A percentile compares a stretch with the other conserved stretches of the same genome.
phyloP scores from a whole-genome alignment of 139 green algal genomes.

The Penium margaritaceum region DNA sequence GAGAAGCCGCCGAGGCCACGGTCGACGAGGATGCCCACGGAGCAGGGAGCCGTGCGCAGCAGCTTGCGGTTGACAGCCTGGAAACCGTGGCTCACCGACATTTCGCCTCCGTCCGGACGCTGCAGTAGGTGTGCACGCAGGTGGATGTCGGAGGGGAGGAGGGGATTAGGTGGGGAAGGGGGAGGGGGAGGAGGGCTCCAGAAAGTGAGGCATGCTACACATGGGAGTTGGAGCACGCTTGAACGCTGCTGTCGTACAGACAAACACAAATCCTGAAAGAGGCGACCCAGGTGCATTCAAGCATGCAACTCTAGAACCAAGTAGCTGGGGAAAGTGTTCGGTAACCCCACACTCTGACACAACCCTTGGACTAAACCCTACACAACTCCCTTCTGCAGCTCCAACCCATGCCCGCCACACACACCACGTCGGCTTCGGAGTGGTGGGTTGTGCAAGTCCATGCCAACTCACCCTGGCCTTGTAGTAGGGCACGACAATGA shows the following conservation, averaged over 20 bases:
- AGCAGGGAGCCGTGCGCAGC: slow-evolving; percentile 29
- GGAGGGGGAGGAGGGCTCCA: too few relatives aligned
- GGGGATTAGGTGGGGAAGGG: too few relatives aligned
- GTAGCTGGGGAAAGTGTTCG: not conserved
- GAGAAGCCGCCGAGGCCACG: slow-evolving; percentile 23
- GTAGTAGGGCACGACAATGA: slow-evolving; percentile 42
- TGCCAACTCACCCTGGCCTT: slow-evolving; percentile 14
- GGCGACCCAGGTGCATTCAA: not conserved
- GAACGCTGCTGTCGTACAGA: not conserved
- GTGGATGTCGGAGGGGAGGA: too few relatives aligned
- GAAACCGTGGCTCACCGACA: slow-evolving; percentile 11
- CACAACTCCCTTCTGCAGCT: too few relatives aligned
- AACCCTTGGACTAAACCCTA: too few relatives aligned
- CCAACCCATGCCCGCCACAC: too few relatives aligned
- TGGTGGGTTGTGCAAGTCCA: not conserved
- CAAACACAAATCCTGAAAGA: not conserved
- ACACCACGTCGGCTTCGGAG: not conserved
- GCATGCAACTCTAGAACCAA: not conserved
- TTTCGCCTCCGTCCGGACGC: too few relatives aligned
- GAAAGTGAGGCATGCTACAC: too few relatives aligned
- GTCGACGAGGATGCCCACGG: slow-evolving; percentile 41
- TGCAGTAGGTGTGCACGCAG: too few relatives aligned
- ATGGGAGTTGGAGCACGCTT: not conserved
- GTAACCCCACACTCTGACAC: not conserved
- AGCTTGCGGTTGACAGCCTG: slow-evolving; percentile 35